Base-by-base conservation (phyloP, 2,329 filamentous ascomycete genomes). In the Penicillium sclerotiorum region DNA sequence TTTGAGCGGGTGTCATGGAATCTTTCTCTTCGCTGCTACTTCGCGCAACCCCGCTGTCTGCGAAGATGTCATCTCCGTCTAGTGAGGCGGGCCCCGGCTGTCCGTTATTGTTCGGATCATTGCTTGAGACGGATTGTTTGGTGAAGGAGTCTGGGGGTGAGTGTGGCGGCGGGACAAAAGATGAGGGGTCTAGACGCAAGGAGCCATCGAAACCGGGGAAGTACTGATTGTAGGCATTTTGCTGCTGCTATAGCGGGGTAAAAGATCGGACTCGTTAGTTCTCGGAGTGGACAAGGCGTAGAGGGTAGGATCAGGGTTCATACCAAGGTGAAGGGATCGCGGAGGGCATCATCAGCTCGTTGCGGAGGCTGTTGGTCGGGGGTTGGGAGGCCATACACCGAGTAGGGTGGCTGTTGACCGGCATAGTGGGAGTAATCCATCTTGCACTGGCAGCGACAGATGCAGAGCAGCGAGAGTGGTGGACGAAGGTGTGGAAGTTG, bases 401-500 rank as follows among this genome's bases (percentile, higher is more conserved):
- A 73, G 58, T 78, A 83, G 33, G 74, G 67, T 56, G 73, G 69
- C 36, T 61, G 60, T 15, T 65, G 61, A 40, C 62, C 59, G 17
- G 72, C 61, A 58, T 78, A 84, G 66, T 80, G 83, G 45, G 75
- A 73, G 66, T 82, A 84, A 59, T 84, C 80, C 81, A 85, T 84
- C 39, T 40, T 35, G 38, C 23, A 25, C 39, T 39, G 20, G 30
- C 22, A 7, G 20, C 6, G 15, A 36, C 15, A n/a, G n/a, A n/a
- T n/a, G n/a, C n/a, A n/a, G n/a, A n/a, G n/a, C n/a, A n/a, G n/a
- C n/a, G n/a, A n/a, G n/a, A n/a, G n/a, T 32, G 18, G 20, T 38
- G 25, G 18, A 18, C 35, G 25, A 30, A 23, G 18, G 25, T 17
- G 23, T 32, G 9, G 15, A 37, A 9, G 32, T 35, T n/a, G n/a